Evolutionary conservation across 805 yeast species (phyloP), one percentile per base, ranked within the genome.

Genomic region (Saccharomycopsis javanensis): DNA sequence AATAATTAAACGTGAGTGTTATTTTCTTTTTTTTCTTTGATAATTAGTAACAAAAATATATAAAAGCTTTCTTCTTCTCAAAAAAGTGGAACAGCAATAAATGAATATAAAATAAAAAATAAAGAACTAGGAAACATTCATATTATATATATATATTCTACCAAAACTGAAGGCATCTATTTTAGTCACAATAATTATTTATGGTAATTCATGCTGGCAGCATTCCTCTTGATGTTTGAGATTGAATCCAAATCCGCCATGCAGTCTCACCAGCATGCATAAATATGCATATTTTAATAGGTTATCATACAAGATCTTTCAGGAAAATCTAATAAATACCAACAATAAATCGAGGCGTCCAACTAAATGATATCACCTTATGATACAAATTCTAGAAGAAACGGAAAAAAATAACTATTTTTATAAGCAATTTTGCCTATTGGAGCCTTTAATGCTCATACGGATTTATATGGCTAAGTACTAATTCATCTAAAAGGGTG

Each of bases 201-300:
- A 42, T 25, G 48, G 48, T 42, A 42, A 42, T 42, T 20, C 48
- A 42, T 42, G 48, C 23, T 42, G 16, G 15, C 15, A 7, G 48
- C 48, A 42, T 42, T 42, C 48, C 48, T 42, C 16, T 42, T 42
- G 28, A 23, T 42, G 48, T 42, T 42, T 42, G 48, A 20, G 48
- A 42, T 42, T 42, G 23, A 20, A 20, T 42, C 28, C 28, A 42
- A 42, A 42, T 20, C 48, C 48, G 48, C 48, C 48, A 18, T 42
- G 23, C 48, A 42, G 48, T 42, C 23, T 42, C 25, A 20, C 13
- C 48, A 42, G n/a, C 48, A 42, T 42, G 48, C 48, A 42, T 42
- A 42, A 18, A 42, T 25, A 8, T 42, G 48, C 48, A 42, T 42
- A 42, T 42, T 42, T 4, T 5, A 20, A 7, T 20, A 42, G 28